Conservation (phyloP, 2,329 filamentous ascomycete genomes). For the Pleomassaria siparia region DNA sequence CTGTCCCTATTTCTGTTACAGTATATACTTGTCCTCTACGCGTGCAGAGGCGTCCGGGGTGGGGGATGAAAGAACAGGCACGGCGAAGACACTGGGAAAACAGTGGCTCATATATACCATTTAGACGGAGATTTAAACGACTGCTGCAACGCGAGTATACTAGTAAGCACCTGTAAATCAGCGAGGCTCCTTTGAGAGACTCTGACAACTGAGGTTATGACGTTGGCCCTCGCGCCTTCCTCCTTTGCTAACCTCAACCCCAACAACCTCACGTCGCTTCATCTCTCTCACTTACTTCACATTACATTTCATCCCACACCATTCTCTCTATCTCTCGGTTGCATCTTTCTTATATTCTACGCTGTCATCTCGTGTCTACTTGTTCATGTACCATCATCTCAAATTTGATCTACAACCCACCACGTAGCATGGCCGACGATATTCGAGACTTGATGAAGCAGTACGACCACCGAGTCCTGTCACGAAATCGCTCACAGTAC, state of each 20-base stretch:
- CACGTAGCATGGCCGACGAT: constrained; percentile 21
- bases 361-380: not conserved
- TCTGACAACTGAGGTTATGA: constrained; percentile 13
- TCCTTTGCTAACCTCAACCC: not conserved
- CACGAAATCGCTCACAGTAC: constrained; percentile 12
- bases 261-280: not conserved
- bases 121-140: not conserved
- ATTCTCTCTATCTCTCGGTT: not conserved
- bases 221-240: constrained; percentile 27
- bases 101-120: not conserved
- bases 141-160: not conserved
- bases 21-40: no score
- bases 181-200: not conserved
- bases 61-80: not conserved
- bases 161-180: not conserved
- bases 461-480: constrained; percentile 6
- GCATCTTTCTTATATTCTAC: not conserved
- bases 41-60: not conserved
- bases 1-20: no score
- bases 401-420: not conserved
- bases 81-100: not conserved
- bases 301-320: not conserved
- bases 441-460: constrained; percentile 13
- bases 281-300: not conserved
- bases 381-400: not conserved